Evolutionary conservation across 2,329 filamentous ascomycete genomes (phyloP), one percentile per base, ranked within the genome.

Genomic region (Aureobasidium pullulans): DNA sequence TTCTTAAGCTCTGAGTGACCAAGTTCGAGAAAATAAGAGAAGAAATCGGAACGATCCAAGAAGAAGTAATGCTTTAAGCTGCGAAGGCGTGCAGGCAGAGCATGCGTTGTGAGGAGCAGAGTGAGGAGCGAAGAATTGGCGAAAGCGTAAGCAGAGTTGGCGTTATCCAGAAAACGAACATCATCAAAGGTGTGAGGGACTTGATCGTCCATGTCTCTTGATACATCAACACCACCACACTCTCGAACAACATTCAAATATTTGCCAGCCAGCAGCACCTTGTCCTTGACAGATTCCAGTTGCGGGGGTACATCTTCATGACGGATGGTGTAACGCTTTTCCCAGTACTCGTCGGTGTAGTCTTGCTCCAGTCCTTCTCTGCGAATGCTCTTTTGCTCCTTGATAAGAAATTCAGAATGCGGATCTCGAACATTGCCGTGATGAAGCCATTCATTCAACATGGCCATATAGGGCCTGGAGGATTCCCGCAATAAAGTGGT

Each of bases 11-110:
- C 94, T 1, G 91, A 92, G 32, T 88, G 81, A 58, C 90, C 86
- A 19, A 99, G 84, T 70, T 99, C 94, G 61, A 99, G 85, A 72
- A 99, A 99, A 74, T 97, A 96, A 2, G 91, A 91, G 73, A 99
- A 97, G 77, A 96, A 99, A 72, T 99, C 94, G 36, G 94, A 96
- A 8, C 92, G 88, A 67, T 97, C 93, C 63, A 99, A 85, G 79
- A 99, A 99, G 78, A 97, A 99, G 77, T 99, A 99, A 74, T 99
- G 94, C 72, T 99, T 99, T 40, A 99, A 79, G 13, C 93, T 97
- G 47, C 88, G 85, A 60, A 99, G 81, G 39, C 94, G 84, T 31
- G 89, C 88, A 0, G 93, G 92, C 5, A 99, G 82, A 11, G 89
- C 89, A 70, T 99, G 94, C 6, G 94, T 94, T 0, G 93, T 97